Evolutionary conservation across 306 rosid genomes (phyloP), one percentile per base, ranked within the genome.

Genomic region (Mucuna pruriens): DNA sequence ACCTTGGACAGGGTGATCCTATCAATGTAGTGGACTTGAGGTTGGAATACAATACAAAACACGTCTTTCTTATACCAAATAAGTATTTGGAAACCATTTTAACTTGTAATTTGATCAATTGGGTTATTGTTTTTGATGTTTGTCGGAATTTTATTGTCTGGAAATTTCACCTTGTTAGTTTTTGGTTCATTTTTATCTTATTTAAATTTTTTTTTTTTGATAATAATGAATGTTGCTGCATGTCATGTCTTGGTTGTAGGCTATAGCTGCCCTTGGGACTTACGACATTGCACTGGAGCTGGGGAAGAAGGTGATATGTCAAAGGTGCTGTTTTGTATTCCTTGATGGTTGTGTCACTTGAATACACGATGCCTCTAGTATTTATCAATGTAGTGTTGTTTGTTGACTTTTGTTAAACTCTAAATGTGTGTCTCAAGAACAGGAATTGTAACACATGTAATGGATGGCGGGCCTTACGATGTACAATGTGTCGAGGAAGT

Each of bases 381-480:
- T 26, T 75, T 38, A 7, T 38, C 20, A 9, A 23, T 71, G 51
- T 72, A 9, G 46, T 54, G 65, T 68, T 58, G 79, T 73, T 76
- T 17, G 26, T 74, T 72, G 46, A 38, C 70, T n/a, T 75, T 58
- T 71, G 51, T 68, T 70, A n/a, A 74, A 49, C 84, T 69, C 83
- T 76, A 72, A 78, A 77, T 72, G 58, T 72, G 52, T 75, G 61
- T 75, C 49, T 83, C 23, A 25, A 87, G 48, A 63, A 78, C 91
- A 95, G 99, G 86, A 80, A 93, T 77, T 95, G 99, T 81, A 65
- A 29, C 36, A 87, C 97, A 40, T 95, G 99, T 88, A 93, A 85
- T 64, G 99, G 99, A 77, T 95, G 99, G 99, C 93, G 88, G 86
- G 99, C 99, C 44, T 71, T 95, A 89, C 90, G 86, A 39, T 93